Evolutionary conservation across 768 basidiomycete genomes (phyloP), one percentile per base, ranked within the genome.

Genomic region (Pleurotus tuber-regium): DNA sequence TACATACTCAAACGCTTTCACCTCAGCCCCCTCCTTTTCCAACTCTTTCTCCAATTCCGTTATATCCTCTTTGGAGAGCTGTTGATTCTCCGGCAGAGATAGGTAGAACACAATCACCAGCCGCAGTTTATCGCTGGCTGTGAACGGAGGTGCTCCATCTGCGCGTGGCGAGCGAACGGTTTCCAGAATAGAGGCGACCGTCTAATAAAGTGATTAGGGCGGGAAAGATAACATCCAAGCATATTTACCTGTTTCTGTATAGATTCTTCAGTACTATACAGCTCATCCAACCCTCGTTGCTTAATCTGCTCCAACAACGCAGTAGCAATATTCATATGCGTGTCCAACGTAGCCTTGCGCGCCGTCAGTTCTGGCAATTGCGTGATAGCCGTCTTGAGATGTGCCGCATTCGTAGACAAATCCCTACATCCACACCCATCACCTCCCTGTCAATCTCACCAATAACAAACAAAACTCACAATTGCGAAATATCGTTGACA

Each of bases 291-390:
- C 3, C 91, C 92, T 29, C 97, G 83, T 53, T 85, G 86, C 72
- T 98, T 98, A 73, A 99, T 97, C 30, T 97, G 86, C 65, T 96
- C 93, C 24, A 99, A 73, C 8, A 99, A 71, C 14, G 95, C 89
- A 10, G 95, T 97, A 30, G 96, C 96, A 51, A 99, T 96, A 69
- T 98, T 98, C 95, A 99, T 98, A 65, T 99, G 97, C 2, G 95
- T 93, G 66, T 99, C 97, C 21, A 99, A 79, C 1, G 91, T 95
- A 26, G 93, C 91, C 62, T 99, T 99, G 35, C 97, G 83, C 3
- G 97, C 94, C 3, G 96, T 98, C 43, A 99, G 74, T 65, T 98
- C 97, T 1, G 97, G 97, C 16, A 99, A 76, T 55, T 94, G 92
- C 1, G 95, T 98, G 63, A 99, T 97, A 6, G 97, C 97, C 0